Base-by-base conservation (phyloP, 2,329 filamentous ascomycete genomes). In the Aspergillus hortae region DNA sequence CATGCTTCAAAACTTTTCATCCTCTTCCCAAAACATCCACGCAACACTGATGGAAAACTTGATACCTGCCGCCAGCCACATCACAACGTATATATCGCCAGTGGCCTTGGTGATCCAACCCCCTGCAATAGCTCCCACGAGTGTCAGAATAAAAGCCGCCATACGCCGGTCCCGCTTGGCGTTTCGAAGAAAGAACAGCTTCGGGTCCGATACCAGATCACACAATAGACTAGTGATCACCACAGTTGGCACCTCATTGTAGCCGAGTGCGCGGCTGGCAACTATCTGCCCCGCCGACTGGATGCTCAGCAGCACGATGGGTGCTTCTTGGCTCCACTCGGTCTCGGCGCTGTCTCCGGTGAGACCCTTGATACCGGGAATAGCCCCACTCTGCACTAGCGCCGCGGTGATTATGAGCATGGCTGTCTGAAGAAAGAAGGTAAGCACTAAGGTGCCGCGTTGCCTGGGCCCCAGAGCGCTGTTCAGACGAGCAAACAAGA, bases 401-500 rank as follows among this genome's bases (percentile, higher is more conserved):
- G 51, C 58, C 0, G 64, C 64, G 0, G 65, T 62, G 19, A 68
- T 49, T 17, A 67, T 44, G 23, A 70, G 58, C 40, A 69, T 51
- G 12, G 56, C 33, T 3, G 60, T 47, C 48, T 70, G 67, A 1
- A 68, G 35, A 6, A 63, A n/a, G 49, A 68, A 70, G 1, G 64
- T 66, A 9, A 63, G 32, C 12, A 66, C 57, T 19, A 70, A 41
- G 0, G 59, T 62, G 1, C 58, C 56, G 14, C 66, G 58, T 23
- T 54, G 56, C 30, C 54, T 56, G 46, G 58, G 17, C 7, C 66
- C 60, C 7, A 67, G n/a, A 33, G 56, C 19, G 21, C 54, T 62
- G 53, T 70, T 67, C 32, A 74, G 53, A 9, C 66, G 65, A 5
- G 72, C 69, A 56, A 76, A 77, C 36, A 65, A 51, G 19, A 73